These are phyloP conservation scores for Penicillium cosmopolitanum DNA, from an alignment of 495 filamentous ascomycete genomes.

Conservation along the genomic window DNA sequence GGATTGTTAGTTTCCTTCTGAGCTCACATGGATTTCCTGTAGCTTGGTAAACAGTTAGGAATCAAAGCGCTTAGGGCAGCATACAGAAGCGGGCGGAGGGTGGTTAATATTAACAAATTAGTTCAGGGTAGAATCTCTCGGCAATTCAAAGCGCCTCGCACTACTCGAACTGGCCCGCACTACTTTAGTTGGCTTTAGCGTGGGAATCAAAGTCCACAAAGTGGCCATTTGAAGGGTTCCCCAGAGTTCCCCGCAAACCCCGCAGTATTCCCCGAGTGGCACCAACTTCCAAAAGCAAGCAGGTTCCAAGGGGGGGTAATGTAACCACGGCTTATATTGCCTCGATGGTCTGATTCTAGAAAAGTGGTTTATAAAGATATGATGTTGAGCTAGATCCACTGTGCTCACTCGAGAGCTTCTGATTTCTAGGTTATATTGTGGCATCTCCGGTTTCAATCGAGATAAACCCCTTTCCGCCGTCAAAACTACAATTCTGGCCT, in stretches of 20 bases:
- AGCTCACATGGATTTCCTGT: neutral
- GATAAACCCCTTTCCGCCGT: neutral
- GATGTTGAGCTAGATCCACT: neutral
- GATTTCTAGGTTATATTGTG: neutral
- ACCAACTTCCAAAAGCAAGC: constrained; percentile 3
- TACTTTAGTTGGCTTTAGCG: neutral
- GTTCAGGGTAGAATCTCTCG: neutral
- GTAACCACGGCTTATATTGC: neutral
- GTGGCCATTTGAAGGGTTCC: neutral
- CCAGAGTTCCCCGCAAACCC: constrained; percentile 2
- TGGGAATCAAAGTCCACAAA: neutral
- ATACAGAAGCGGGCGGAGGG: neutral
- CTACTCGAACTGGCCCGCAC: neutral
- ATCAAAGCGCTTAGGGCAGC: neutral
- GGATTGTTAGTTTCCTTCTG: neutral
- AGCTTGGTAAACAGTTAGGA: neutral
- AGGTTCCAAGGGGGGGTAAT: neutral
- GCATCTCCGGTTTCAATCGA: neutral
- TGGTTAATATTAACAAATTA: neutral
- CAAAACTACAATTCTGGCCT: neutral
- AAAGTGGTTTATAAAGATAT: neutral
- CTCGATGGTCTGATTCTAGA: neutral
- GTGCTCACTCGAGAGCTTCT: neutral
- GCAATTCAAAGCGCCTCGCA: neutral
- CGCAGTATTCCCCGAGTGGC: constrained; percentile 7